A percentile compares a stretch with the other conserved stretches of the same genome.
phyloP scores from a whole-genome alignment of 768 basidiomycete species.

The Collybia nuda region DNA sequence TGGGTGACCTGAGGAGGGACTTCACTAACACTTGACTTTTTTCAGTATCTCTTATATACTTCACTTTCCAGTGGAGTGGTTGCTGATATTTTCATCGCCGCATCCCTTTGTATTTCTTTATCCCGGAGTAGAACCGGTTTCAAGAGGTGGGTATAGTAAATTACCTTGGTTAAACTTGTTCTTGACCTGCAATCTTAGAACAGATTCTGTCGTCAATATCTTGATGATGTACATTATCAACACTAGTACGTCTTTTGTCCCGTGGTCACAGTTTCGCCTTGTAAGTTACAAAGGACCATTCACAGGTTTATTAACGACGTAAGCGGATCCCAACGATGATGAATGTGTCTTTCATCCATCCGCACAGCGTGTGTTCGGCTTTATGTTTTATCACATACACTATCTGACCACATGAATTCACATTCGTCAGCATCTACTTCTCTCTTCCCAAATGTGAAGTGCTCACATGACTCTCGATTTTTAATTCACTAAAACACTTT shows the following conservation, averaged over 20 bases:
- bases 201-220: constrained; percentile 4
- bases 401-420: constrained; percentile 15
- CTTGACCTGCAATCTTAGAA: background rate
- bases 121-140: constrained; percentile 5
- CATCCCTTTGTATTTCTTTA: constrained; percentile 7
- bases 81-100: constrained; percentile 10
- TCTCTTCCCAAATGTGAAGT: constrained; percentile 12
- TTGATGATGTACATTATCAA: constrained; percentile 11
- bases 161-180: background rate
- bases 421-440: constrained; percentile 16
- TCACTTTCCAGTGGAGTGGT: constrained; percentile 8
- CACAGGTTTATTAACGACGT: constrained; percentile 13
- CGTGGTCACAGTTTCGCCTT: background rate
- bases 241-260: constrained; percentile 2
- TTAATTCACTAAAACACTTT: background rate
- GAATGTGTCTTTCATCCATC: background rate
- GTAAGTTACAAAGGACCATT: background rate
- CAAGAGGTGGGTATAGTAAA: background rate
- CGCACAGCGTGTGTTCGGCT: constrained; percentile 2
- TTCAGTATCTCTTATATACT: constrained; percentile 13
- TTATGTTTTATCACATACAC: constrained; percentile 14
- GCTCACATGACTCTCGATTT: background rate
- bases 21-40: background rate
- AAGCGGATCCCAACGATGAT: background rate
- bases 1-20: background rate